phyloP scores from a whole-genome alignment of 768 basidiomycete species.

The Tylopilus sp. region DNA sequence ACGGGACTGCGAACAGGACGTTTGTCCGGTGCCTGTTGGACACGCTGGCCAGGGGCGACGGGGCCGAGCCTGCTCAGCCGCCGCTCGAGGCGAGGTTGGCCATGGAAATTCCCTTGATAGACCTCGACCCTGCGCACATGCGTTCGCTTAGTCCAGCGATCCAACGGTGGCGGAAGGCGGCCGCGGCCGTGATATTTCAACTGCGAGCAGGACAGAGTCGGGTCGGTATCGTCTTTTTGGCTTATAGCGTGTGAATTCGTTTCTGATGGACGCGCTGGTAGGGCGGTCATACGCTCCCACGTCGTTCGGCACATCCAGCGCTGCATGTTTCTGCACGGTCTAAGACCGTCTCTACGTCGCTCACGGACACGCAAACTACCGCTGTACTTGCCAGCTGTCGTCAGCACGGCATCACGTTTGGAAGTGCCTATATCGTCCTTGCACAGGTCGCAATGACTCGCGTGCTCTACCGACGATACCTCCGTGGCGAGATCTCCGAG shows the following conservation, averaged over 20 bases:
- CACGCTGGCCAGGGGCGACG: constrained; percentile 25
- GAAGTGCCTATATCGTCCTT: constrained; percentile 46
- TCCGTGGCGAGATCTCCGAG: constrained; percentile 41
- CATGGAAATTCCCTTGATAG: constrained; percentile 38
- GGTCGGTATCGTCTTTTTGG: constrained; percentile 29
- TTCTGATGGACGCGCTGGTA: constrained; percentile 23
- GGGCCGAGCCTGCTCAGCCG: constrained; percentile 9
- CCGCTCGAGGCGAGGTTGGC: constrained; percentile 39
- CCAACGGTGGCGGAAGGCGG: constrained; percentile 45
- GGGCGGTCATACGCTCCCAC: constrained; percentile 58
- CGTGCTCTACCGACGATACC: constrained; percentile 44
- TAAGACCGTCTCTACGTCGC: constrained; percentile 15
- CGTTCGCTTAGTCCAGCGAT: constrained; percentile 32
- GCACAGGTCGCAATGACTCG: constrained; percentile 53
- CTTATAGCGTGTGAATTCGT: no score
- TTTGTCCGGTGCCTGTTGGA: constrained; percentile 46
- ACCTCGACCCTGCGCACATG: constrained; percentile 31
- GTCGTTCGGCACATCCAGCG: constrained; percentile 36
- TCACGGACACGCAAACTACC: constrained; percentile 30
- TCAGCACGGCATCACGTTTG: constrained; percentile 44
- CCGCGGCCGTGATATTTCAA: constrained; percentile 35
- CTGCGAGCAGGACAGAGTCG: constrained; percentile 32
- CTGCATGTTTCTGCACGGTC: constrained; percentile 36
- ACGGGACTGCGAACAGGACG: constrained; percentile 43
- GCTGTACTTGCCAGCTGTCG: constrained; percentile 40